Percentiles rank a stretch among this genome's conserved stretches.
These are phyloP conservation scores for Chaetomiaceae sp. DNA, from an alignment of 2,329 filamentous ascomycete species.

Conservation along the genomic window DNA sequence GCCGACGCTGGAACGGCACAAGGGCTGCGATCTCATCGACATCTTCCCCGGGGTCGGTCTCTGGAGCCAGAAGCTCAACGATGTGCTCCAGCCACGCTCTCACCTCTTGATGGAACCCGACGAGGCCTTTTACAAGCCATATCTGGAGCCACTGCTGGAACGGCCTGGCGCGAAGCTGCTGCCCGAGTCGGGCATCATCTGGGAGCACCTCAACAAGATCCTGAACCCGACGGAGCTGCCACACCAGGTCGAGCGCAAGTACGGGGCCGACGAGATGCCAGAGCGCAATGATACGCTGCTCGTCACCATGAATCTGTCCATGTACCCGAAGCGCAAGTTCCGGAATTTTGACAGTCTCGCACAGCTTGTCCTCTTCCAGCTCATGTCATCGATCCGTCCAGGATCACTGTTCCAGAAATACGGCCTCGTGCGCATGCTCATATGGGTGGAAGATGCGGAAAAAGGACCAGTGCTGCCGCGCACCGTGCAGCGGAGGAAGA, in stretches of 20 bases:
- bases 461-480: conserved; percentile 58
- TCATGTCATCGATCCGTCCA: conserved; percentile 55
- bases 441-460: conserved; percentile 65
- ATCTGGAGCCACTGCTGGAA: conserved; percentile 56
- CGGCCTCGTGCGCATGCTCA: conserved; percentile 72
- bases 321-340: conserved; percentile 47
- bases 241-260: conserved; percentile 45
- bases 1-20: conserved; percentile 62
- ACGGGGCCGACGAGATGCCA: conserved; percentile 38
- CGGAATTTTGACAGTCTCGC: conserved; percentile 53
- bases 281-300: conserved; percentile 68
- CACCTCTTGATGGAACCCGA: conserved; percentile 82
- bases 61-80: conserved; percentile 73
- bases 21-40: conserved; percentile 81
- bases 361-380: conserved; percentile 56
- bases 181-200: conserved; percentile 55
- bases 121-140: conserved; percentile 50
- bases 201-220: conserved; percentile 53
- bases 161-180: conserved; percentile 48
- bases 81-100: conserved; percentile 68
- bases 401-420: conserved; percentile 65
- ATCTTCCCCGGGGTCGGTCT: conserved; percentile 76
- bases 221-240: conserved; percentile 49
- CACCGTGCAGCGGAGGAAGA: conserved; percentile 50
- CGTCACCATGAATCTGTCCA: conserved; percentile 63